Conservation (phyloP, 73 alveolate species). For the Paramecium pentaurelia region DNA sequence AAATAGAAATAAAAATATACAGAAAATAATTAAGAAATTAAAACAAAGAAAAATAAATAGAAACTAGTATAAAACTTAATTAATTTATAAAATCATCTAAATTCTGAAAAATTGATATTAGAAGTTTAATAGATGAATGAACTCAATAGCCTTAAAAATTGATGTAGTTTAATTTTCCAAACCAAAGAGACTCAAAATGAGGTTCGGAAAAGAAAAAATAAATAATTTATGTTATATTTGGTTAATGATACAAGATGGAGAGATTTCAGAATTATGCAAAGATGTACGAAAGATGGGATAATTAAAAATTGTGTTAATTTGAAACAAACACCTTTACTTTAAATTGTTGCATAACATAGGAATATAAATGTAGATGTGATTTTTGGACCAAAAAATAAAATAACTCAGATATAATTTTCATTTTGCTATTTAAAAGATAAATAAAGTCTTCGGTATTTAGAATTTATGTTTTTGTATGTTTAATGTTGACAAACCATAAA, state of each 20-base stretch:
- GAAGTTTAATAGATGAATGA: no score
- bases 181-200: no score
- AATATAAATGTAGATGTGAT: background rate
- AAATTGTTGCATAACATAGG: conserved; percentile 4
- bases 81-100: no score
- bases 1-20: no score
- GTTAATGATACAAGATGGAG: conserved; percentile 40
- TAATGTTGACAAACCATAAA: background rate
- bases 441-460: conserved; percentile 23
- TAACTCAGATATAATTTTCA: background rate
- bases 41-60: no score
- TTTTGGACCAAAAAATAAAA: conserved; percentile 37
- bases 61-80: no score
- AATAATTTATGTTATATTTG: background rate
- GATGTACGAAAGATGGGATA: background rate
- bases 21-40: no score
- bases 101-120: no score
- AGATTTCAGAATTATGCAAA: background rate
- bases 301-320: background rate
- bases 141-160: no score
- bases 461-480: background rate
- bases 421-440: conserved; percentile 31
- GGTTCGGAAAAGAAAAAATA: background rate
- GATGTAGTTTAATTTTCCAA: no score
- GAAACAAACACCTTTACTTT: conserved; percentile 25